A percentile compares a stretch with the other conserved stretches of the same genome.
Conservation (phyloP, 345 rosid species). For the Moricandia arvensis region DNA sequence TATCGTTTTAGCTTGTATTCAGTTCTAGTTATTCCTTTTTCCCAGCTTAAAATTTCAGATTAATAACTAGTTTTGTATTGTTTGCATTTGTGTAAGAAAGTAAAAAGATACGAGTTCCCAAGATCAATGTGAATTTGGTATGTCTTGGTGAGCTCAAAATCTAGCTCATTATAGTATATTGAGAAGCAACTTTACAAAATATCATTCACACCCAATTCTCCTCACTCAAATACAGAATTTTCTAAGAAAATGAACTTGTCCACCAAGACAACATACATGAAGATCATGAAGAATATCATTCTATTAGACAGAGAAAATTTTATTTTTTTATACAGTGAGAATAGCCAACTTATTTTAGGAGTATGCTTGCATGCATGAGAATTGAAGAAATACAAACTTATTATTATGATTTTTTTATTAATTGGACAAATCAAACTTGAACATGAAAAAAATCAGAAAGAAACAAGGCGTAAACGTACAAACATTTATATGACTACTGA, state of each 20-base stretch:
- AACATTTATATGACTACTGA: constrained; percentile 1
- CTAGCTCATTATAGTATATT: neutral
- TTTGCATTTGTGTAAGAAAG: neutral
- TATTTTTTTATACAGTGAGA: neutral
- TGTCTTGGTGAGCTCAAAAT: neutral
- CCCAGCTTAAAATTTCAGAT: neutral
- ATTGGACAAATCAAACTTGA: constrained; percentile 25
- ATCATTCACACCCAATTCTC: neutral
- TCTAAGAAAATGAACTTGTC: neutral
- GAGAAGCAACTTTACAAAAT: neutral
- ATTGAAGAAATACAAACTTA: neutral
- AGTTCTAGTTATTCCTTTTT: neutral
- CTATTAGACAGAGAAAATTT: neutral
- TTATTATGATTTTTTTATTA: constrained; percentile 5
- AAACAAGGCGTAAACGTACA: constrained; percentile 18
- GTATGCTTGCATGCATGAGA: constrained; percentile 14
- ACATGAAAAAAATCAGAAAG: constrained; percentile 21
- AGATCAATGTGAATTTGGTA: neutral
- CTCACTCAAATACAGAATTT: neutral
- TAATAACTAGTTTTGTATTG: neutral
- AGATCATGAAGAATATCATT: neutral
- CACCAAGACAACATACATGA: neutral
- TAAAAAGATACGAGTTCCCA: neutral
- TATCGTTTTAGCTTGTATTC: neutral
- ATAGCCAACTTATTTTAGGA: neutral